phyloP scores from a whole-genome alignment of 345 rosid species.

The Syzygium aromaticum region DNA sequence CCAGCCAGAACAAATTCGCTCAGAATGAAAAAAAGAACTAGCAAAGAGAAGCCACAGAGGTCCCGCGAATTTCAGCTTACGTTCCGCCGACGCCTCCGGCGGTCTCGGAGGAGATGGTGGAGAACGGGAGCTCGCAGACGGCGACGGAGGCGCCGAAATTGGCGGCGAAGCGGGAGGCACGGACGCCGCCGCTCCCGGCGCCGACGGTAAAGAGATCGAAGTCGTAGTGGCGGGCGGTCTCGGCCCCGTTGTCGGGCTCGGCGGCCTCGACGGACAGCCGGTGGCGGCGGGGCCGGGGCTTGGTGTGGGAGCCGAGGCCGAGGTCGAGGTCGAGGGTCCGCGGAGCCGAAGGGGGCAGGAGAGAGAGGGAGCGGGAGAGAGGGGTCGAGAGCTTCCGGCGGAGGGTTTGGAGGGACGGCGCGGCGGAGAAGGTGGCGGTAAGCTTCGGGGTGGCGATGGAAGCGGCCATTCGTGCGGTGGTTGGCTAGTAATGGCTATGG shows the following conservation, averaged over 20 bases:
- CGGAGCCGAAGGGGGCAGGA: slow-evolving; percentile 9
- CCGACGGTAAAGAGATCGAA: slow-evolving; percentile 95
- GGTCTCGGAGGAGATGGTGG: slow-evolving; percentile 83
- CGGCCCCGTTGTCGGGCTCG: slow-evolving; percentile 48
- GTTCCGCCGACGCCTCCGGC: slow-evolving; percentile 97
- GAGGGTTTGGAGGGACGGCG: slow-evolving; percentile 36
- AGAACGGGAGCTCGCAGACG: slow-evolving; percentile 90
- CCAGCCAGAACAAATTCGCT: background rate
- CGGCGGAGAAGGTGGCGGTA: slow-evolving; percentile 33
- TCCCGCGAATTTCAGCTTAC: slow-evolving; percentile 28
- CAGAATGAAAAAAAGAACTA: background rate
- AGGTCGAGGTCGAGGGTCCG: slow-evolving; percentile 12
- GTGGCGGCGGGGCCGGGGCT: slow-evolving; percentile 14
- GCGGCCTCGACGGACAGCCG: slow-evolving; percentile 33
- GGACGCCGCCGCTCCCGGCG: slow-evolving; percentile 96
- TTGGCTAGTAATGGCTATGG: background rate
- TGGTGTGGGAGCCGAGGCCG: slow-evolving; percentile 15
- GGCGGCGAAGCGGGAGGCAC: slow-evolving; percentile 88
- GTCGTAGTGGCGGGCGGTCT: slow-evolving; percentile 48
- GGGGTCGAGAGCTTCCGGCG: slow-evolving; percentile 28
- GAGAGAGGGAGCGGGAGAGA: slow-evolving; percentile 8
- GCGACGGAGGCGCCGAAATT: slow-evolving; percentile 87
- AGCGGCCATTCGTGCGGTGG: slow-evolving; percentile 2
- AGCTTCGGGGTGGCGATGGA: slow-evolving; percentile 44
- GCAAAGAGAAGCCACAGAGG: background rate